Base-by-base conservation (phyloP, 345 rosid species). In the Citrus sinensis region DNA sequence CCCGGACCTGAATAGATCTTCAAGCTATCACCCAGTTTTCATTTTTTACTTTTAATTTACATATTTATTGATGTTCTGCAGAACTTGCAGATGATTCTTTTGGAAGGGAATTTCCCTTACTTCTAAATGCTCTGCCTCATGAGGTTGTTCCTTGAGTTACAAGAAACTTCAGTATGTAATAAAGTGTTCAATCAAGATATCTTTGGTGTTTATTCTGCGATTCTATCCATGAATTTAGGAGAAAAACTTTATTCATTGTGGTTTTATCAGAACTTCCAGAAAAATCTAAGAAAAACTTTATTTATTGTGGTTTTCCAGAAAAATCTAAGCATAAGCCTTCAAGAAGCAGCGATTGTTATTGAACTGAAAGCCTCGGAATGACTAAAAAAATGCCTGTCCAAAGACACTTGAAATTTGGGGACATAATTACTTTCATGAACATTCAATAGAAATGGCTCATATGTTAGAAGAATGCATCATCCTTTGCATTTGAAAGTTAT, bases 51-150 rank as follows among this genome's bases (percentile, higher is more conserved):
- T 46, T 13, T 13, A 13, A 46, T 66, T 42, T 13, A 32, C 34
- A 37, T 70, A 60, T 79, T 55, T 58, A 67, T 80, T 5, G 55
- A 60, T 32, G 20, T 25, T 73, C 72, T 73, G 75, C 76, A 37
- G 4, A 72, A 81, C 67, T 83, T 80, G 59, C 71, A 76, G 73
- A 51, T 71, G 58, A 81, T 81, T 88, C 85, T 83, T 79, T 76
- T 35, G 70, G 59, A 67, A 76, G 59, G 71, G 39, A 79, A 78
- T 58, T 61, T 81, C 76, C 35, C 30, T 35, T 35, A 35, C 37
- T 19, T 76, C 42, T 69, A 73, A 67, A 81, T 46, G 67, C 78
- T 68, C 69, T 78, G 66, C 49, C 32, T 72, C 51, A 46, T 46
- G 82, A 83, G 85, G 79, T 82, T 83, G 74, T 86, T 76, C 24